Base-by-base conservation (phyloP, 2,329 filamentous ascomycete genomes). In the Phialocephala subalpina region DNA sequence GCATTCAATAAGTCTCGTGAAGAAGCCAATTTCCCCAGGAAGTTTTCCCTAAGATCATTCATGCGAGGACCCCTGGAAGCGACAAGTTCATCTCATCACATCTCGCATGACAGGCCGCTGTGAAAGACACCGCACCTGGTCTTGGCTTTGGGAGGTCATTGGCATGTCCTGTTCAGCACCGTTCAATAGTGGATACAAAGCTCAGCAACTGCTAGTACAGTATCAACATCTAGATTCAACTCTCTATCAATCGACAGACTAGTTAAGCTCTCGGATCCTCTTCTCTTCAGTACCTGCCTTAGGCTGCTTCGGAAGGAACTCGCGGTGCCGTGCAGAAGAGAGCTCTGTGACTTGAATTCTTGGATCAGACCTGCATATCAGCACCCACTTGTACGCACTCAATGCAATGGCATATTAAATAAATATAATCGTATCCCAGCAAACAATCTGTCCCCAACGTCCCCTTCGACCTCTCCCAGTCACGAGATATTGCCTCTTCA, bases 81-180 rank as follows among this genome's bases (percentile, higher is more conserved):
- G 35, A 40, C 14, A 40, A 25, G 60, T 56, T 62, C 60, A 62
- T 62, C 49, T 56, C 11, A 62, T 62, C 45, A n/a, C 35, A 56
- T 20, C 49, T 52, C 45, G 60, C 35, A 56, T 56, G 49, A 40
- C 45, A 62, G 35, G 25, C 33, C 40, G 27, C 35, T 33, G 38
- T 27, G 33, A n/a, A 1, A n/a, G 45, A 22, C 1, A 22, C 20
- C 18, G 45, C 22, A 27, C 27, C 40, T 53, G 25, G 18, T 11
- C 20, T 12, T 53, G 27, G 27, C 14, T 53, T 53, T 18, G 25
- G 38, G n/a, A n/a, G 25, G 29, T 35, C 20, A n/a, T 59, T 47
- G 57, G 38, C n/a, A n/a, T n/a, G n/a, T n/a, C 18, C 40, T 20
- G 8, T 45, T 12, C 18, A 45, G 6, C 11, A 14, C 40, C 5